These are phyloP conservation scores for Hyaloperonospora arabidopsidis DNA, from an alignment of 352 stramenopile species.

Conservation along the genomic window DNA sequence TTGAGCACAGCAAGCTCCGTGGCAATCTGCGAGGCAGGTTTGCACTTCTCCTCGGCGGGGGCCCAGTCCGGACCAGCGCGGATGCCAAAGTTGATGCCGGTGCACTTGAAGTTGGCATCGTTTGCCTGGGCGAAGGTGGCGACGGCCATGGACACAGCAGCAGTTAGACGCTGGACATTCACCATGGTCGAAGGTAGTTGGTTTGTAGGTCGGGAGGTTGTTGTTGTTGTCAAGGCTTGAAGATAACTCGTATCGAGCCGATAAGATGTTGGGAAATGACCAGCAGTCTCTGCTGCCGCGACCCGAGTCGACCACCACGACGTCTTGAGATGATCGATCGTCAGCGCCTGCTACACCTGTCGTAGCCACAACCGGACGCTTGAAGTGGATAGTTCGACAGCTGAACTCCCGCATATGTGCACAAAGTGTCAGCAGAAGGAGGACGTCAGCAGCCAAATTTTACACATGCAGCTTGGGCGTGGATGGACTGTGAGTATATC, in stretches of 20 bases:
- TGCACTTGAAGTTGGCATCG: constrained; percentile 32
- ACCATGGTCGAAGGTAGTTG: constrained; percentile 18
- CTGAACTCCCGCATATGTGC: too few species aligned
- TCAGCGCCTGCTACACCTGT: too few species aligned
- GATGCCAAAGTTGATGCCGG: constrained; percentile 75
- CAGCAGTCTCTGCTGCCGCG: not conserved
- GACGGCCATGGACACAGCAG: constrained; percentile 21
- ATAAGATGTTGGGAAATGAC: constrained; percentile 29
- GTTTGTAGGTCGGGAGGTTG: too few species aligned
- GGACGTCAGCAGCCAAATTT: too few species aligned
- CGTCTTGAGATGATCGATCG: too few species aligned
- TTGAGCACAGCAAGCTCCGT: constrained; percentile 41
- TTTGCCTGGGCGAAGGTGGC: constrained; percentile 22
- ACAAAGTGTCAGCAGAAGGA: too few species aligned
- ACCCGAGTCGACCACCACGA: too few species aligned
- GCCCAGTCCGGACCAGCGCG: constrained; percentile 46
- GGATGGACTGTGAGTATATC: too few species aligned
- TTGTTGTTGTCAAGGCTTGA: not conserved
- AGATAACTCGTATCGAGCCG: constrained; percentile 20
- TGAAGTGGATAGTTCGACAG: too few species aligned
- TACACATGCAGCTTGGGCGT: too few species aligned
- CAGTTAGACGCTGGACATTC: constrained; percentile 27
- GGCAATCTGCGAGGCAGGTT: constrained; percentile 36
- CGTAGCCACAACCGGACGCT: too few species aligned
- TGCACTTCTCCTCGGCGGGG: constrained; percentile 45